phyloP scores from a whole-genome alignment of 2,329 filamentous ascomycete species.

The Neofusicoccum ribis region DNA sequence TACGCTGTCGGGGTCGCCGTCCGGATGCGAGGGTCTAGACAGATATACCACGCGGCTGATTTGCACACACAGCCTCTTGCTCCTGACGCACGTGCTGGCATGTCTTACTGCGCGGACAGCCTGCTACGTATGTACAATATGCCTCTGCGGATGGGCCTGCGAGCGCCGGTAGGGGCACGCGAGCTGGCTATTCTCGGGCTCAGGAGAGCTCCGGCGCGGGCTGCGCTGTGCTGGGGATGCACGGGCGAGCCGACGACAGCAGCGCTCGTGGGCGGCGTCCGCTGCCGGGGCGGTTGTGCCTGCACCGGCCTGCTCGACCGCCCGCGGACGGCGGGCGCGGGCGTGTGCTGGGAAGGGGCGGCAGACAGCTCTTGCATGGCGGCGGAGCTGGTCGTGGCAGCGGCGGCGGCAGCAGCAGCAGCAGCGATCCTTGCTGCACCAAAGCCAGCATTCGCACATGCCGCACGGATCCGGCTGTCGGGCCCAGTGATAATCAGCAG shows the following conservation, averaged over 20 bases:
- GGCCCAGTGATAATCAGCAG: constrained; percentile 13
- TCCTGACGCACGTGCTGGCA: not conserved
- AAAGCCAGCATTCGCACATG: constrained; percentile 6
- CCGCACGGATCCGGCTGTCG: constrained; percentile 6
- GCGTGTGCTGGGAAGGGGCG: not conserved
- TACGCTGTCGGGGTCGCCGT: not conserved
- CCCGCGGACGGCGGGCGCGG: no score
- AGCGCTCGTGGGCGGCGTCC: not conserved
- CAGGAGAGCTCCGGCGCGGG: not conserved
- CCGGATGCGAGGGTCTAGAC: not conserved
- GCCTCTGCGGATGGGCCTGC: not conserved
- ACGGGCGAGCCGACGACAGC: not conserved
- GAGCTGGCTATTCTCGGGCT: not conserved
- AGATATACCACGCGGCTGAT: not conserved
- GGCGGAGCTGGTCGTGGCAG: not conserved
- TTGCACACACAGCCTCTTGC: not conserved
- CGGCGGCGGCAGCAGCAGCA: not conserved
- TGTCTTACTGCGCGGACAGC: not conserved
- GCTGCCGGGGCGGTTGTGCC: no score
- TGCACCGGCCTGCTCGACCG: no score
- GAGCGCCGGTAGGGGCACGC: not conserved
- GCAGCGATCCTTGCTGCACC: constrained; percentile 9
- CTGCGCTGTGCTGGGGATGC: not conserved
- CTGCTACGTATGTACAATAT: not conserved
- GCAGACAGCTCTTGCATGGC: not conserved